Evolutionary conservation across 1,284 basidiomycete genomes (phyloP), one percentile per base, ranked within the genome.

Genomic region (Ceratobasidium sp.): DNA sequence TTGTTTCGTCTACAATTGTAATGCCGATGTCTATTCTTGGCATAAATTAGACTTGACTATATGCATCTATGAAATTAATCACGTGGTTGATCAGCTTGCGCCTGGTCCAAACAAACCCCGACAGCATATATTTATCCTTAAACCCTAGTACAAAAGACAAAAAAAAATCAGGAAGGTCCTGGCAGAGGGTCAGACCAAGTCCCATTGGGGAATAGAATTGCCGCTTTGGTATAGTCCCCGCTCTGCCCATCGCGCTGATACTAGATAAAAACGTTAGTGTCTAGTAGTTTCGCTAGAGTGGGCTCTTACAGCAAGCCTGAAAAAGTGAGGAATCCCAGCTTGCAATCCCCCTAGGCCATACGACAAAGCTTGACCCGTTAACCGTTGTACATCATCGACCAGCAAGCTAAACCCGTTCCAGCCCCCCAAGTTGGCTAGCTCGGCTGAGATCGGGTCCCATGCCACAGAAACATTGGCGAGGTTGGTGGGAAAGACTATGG

Each of bases 381-480:
- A 95, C 78, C 92, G 88, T 82, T 95, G 89, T 0, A 97, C 95
- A 81, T 96, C 96, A 82, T 97, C 94, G 8, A 97, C 89, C 10
- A 97, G 87, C 50, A 97, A 87, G 0, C 90, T 86, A 81, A 94
- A 96, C 0, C 92, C 92, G 81, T 93, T 90, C 92, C 92, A 96
- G n/a, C 86, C 87, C 77, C 86, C 84, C 3, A 81, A 79, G 5
- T 81, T 78, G 70, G 82, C 69, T 35, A 83, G 80, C 12, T 86
- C 83, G 0, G 88, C 84, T 0, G 85, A 83, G n/a, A 94, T 86
- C 0, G 84, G 80, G 57, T 86, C 86, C 95, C 95, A 96, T 1
- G 84, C 84, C 1, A 94, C 87, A 0, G 87, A 88, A 80, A 92
- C 90, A 79, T 91, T 88, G 2, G 82, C 81, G 16, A 92, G 85